phyloP scores from a whole-genome alignment of 768 basidiomycete species.

The Lyophyllum decastes region DNA sequence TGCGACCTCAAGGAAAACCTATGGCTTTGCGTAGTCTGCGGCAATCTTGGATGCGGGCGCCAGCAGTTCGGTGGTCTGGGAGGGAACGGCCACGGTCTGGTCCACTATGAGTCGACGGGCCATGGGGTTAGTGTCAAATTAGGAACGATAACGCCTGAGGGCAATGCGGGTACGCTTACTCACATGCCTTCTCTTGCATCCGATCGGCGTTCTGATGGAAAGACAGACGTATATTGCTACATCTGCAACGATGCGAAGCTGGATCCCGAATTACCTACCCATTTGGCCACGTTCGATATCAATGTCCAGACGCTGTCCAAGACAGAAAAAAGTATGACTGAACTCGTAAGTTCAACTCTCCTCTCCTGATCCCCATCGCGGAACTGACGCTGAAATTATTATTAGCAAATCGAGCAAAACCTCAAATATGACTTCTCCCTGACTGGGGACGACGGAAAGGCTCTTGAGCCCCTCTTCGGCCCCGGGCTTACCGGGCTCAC shows the following conservation, averaged over 20 bases:
- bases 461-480: conserved; percentile 87
- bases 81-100: conserved; percentile 89
- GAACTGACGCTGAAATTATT: background rate
- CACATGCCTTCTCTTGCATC: background rate
- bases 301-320: conserved; percentile 80
- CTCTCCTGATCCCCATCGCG: background rate
- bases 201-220: background rate
- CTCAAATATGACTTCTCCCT: conserved; percentile 93
- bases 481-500: conserved; percentile 85
- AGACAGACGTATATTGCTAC: conserved; percentile 92
- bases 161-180: conserved; percentile 77
- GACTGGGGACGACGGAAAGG: conserved; percentile 82
- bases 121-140: conserved; percentile 91
- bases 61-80: conserved; percentile 77
- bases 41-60: conserved; percentile 87
- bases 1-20: conserved; percentile 91
- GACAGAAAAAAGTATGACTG: conserved; percentile 96
- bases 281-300: conserved; percentile 86
- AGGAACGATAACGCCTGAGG: conserved; percentile 96
- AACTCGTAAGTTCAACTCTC: conserved; percentile 60
- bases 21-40: conserved; percentile 95
- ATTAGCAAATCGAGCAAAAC: conserved; percentile 95
- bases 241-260: conserved; percentile 80
- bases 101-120: conserved; percentile 68
- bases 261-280: conserved; percentile 72